These are phyloP conservation scores for Talaromyces pinophilus DNA, from an alignment of 2,329 filamentous ascomycete genomes.

Conservation along the genomic window DNA sequence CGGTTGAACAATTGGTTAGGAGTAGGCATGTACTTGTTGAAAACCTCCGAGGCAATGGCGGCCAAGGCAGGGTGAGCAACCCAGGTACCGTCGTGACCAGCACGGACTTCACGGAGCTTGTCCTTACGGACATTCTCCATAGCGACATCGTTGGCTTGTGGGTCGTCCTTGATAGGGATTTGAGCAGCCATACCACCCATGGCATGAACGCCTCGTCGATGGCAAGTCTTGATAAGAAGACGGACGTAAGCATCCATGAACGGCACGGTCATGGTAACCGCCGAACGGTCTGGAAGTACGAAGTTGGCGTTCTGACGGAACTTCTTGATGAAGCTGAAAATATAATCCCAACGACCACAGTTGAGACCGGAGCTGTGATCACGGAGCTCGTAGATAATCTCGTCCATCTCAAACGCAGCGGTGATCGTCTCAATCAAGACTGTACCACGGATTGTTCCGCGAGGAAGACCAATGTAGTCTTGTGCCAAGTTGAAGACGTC, in stretches of 20 bases:
- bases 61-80: slow-evolving; percentile 95
- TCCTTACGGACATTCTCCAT: slow-evolving; percentile 93
- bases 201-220: slow-evolving; percentile 93
- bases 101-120: slow-evolving; percentile 92
- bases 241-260: slow-evolving; percentile 99
- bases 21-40: slow-evolving; percentile 98
- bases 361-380: slow-evolving; percentile 96
- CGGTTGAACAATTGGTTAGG: slow-evolving; percentile 94
- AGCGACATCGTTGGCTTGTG: slow-evolving; percentile 84
- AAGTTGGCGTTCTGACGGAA: slow-evolving; percentile 95
- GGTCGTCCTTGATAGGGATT: slow-evolving; percentile 97
- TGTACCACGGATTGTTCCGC: slow-evolving; percentile 91
- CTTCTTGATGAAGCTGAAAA: slow-evolving; percentile 99
- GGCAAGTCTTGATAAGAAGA: slow-evolving; percentile 96
- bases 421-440: slow-evolving; percentile 98
- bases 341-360: slow-evolving; percentile 99
- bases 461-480: slow-evolving; percentile 84
- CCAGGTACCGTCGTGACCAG: slow-evolving; percentile 96
- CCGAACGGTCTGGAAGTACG: slow-evolving; percentile 84
- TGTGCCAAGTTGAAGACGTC: slow-evolving; percentile 95
- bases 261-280: slow-evolving; percentile 95
- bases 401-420: slow-evolving; percentile 99
- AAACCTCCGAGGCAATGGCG: slow-evolving; percentile 82
- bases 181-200: slow-evolving; percentile 99
- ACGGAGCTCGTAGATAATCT: slow-evolving; percentile 99